Evolutionary conservation across 345 rosid species (phyloP), one percentile per base, ranked within the genome.

Genomic region (Erysimum cheiranthoides): DNA sequence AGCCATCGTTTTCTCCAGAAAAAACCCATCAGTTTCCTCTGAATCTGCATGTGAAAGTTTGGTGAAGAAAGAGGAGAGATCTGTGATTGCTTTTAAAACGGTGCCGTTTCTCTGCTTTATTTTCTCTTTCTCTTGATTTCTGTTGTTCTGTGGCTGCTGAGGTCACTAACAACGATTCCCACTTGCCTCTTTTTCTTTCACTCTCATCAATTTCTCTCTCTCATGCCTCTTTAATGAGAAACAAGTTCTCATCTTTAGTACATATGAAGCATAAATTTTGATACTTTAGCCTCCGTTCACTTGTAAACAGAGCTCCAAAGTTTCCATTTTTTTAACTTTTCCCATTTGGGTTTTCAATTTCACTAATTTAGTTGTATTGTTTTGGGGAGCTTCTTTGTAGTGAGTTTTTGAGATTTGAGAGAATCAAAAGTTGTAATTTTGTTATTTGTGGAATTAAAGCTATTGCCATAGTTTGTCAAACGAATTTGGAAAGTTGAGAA

Each of bases 31-130:
- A 68, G 61, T 68, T 25, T 31, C 21, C 21, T 70, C 75, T 74
- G 73, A 65, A 27, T 49, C 34, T 71, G 83, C 91, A 85, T 85
- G 90, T 86, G 90, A 88, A 86, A 88, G 85, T 83, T 84, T 79
- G 86, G 85, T 78, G 83, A 68, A 77, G 21, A 61, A 69, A 65
- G 78, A 50, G 75, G 73, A 74, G 82, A 73, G 86, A 85, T 87
- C 86, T 74, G 85, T 81, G 80, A 75, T 45, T 70, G n/a, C 85
- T 71, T 65, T 81, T 45, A 53, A 75, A 82, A 82, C 87, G 84
- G 32, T 77, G 57, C 79, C 83, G 80, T 83, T 73, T 68, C 81
- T 73, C 66, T 32, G 16, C 30, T 9, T 42, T 43, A 35, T 57
- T 1, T 57, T 5, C 5, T 47, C 9, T 34, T 27, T 40, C 47